Evolutionary conservation across 441 rosid genomes (phyloP).

Genomic region (Arabidopsis hybrid): DNA sequence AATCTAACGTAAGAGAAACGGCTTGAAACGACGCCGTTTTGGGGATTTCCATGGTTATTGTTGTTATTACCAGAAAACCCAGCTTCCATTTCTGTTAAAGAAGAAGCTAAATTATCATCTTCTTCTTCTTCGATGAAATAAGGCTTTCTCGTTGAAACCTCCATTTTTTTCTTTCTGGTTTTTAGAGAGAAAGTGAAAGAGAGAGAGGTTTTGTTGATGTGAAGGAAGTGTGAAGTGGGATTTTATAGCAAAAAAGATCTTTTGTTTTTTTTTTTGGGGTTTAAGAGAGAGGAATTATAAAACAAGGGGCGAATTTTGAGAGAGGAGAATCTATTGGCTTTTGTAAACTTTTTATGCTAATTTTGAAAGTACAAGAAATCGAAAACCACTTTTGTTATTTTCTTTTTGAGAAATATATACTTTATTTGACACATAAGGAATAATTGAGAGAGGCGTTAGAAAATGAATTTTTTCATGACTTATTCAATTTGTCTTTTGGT

Average conservation of each 20-base stretch:
- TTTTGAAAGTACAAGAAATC: conserved; percentile 33
- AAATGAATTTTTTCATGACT: conserved; percentile 8
- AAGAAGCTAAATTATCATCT: conserved; percentile 31
- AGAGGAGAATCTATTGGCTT: conserved; percentile 36
- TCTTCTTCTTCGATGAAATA: conserved; percentile 45
- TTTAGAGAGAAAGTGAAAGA: neutral
- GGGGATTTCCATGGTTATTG: neutral
- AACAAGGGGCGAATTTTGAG: conserved; percentile 43
- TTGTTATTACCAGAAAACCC: conserved; percentile 28
- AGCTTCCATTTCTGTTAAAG: conserved; percentile 46
- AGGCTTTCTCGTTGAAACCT: conserved; percentile 35
- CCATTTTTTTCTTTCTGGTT: conserved; percentile 28
- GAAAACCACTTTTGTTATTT: conserved; percentile 39
- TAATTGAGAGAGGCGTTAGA: conserved; percentile 21
- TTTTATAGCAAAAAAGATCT: conserved; percentile 37
- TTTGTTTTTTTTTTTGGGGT: conserved; percentile 18
- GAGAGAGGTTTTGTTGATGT: conserved; percentile 7
- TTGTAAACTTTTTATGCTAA: conserved; percentile 25
- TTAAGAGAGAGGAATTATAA: conserved; percentile 20
- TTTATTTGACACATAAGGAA: conserved; percentile 35
- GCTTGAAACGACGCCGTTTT: conserved; percentile 24
- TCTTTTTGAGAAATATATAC: conserved; percentile 7
- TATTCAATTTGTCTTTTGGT: conserved; percentile 1
- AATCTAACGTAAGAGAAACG: conserved; percentile 31
- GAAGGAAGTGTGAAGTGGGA: conserved; percentile 36